phyloP scores from a whole-genome alignment of 1,139 yeast species.

The Diutina scorzettiae region DNA sequence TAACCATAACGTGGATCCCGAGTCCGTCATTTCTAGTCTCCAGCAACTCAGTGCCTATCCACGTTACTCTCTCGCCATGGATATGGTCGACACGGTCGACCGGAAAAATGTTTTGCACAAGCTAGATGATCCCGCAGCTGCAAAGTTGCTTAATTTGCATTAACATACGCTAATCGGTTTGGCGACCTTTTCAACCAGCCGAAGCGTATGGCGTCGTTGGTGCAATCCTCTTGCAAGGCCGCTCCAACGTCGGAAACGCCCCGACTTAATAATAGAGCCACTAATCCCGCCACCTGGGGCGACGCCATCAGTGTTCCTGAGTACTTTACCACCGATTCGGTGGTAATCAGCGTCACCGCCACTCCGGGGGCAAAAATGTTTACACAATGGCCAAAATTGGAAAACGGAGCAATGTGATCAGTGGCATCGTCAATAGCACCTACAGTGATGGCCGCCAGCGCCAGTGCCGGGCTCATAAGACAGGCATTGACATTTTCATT shows the following conservation, averaged over 20 bases:
- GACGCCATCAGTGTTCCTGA: constrained; percentile 90
- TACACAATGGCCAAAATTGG: constrained; percentile 86
- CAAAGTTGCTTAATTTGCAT: background rate
- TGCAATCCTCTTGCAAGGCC: constrained; percentile 19
- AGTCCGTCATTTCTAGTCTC: background rate
- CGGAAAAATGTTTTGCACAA: background rate
- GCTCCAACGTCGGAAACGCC: constrained; percentile 39
- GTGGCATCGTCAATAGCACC: constrained; percentile 74
- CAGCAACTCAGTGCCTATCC: background rate
- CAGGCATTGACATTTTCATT: constrained; percentile 73
- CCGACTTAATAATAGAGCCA: constrained; percentile 49
- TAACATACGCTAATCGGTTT: constrained; percentile 30
- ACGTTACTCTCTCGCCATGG: background rate
- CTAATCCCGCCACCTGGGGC: constrained; percentile 68
- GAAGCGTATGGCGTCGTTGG: constrained; percentile 10
- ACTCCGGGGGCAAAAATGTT: constrained; percentile 79
- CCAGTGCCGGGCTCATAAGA: constrained; percentile 68
- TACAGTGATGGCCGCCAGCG: constrained; percentile 60
- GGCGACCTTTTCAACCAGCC: constrained; percentile 33
- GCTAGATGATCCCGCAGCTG: background rate
- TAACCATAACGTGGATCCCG: background rate
- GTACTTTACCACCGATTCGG: constrained; percentile 25
- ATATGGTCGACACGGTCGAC: background rate
- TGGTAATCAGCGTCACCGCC: constrained; percentile 35
- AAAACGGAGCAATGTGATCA: constrained; percentile 59